Evolutionary conservation across 2,329 filamentous ascomycete genomes (phyloP).

Genomic region (Ceratocystis albifundus): DNA sequence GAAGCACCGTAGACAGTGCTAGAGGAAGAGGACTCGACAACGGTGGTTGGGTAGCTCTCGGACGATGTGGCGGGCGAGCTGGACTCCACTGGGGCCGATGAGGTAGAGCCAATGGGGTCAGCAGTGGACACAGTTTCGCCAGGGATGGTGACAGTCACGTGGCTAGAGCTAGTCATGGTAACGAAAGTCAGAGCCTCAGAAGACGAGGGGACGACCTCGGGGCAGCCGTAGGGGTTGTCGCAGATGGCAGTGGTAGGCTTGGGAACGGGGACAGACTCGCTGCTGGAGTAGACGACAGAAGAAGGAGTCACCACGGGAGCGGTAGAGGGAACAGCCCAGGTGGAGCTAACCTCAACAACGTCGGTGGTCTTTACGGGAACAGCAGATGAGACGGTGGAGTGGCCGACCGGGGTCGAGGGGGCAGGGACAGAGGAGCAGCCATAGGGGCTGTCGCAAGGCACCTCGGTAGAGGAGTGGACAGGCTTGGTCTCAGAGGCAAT

Average conservation of each 20-base stretch:
- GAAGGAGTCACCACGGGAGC: constrained; percentile 14
- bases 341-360: constrained; percentile 10
- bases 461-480: neutral
- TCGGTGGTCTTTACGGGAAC: neutral
- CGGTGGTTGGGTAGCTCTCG: neutral
- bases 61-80: neutral
- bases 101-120: constrained; percentile 6
- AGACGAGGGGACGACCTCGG: constrained; percentile 11
- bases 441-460: constrained; percentile 17
- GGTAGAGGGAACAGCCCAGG: constrained; percentile 14
- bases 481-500: neutral
- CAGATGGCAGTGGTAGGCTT: neutral
- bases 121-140: constrained; percentile 9
- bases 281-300: constrained; percentile 2
- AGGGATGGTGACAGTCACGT: constrained; percentile 19
- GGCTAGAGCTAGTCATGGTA: constrained; percentile 19
- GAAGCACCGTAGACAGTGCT: constrained; percentile 6
- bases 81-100: neutral
- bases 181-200: constrained; percentile 19
- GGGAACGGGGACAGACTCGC: constrained; percentile 1
- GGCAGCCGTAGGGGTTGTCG: constrained; percentile 21
- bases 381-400: constrained; percentile 17
- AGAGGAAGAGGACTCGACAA: neutral
- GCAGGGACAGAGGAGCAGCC: constrained; percentile 15
- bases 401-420: neutral